Evolutionary conservation across 352 stramenopile species (phyloP).

Genomic region (Phytophthora fragariae): DNA sequence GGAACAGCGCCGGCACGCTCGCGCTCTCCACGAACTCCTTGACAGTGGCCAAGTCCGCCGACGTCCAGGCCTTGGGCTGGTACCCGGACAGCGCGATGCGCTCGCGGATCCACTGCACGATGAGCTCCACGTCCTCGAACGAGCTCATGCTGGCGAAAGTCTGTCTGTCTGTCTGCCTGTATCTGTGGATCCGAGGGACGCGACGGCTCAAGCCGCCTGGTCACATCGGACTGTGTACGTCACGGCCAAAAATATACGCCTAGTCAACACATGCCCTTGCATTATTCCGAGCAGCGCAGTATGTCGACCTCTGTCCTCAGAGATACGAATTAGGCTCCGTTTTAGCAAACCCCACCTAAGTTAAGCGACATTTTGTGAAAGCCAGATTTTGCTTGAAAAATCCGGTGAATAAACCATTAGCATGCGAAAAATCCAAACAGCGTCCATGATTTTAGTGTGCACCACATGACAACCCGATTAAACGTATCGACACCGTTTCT

Average conservation of each 20-base stretch:
- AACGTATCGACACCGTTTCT: not conserved
- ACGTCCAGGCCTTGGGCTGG: slow-evolving; percentile 74
- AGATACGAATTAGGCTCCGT: no score
- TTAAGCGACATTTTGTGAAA: no score
- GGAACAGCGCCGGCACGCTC: slow-evolving; percentile 75
- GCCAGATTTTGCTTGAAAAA: not conserved
- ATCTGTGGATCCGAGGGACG: slow-evolving; percentile 2
- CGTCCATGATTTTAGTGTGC: not conserved
- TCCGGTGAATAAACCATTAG: not conserved
- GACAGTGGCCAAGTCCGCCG: slow-evolving; percentile 77
- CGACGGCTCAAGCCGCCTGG: not conserved
- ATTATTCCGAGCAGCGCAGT: not conserved
- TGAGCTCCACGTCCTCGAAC: slow-evolving; percentile 86
- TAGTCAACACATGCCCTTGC: not conserved
- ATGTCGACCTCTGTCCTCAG: no score
- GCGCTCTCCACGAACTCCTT: slow-evolving; percentile 86
- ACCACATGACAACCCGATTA: not conserved
- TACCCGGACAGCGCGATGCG: slow-evolving; percentile 79
- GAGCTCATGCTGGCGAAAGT: slow-evolving; percentile 58
- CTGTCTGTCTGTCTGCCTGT: not conserved
- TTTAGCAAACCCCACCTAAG: no score
- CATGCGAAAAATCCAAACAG: not conserved
- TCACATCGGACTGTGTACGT: not conserved
- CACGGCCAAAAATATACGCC: not conserved
- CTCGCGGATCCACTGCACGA: slow-evolving; percentile 89